Conservation (phyloP, 495 filamentous ascomycete species). For the Staphylotrichum longicolle region DNA sequence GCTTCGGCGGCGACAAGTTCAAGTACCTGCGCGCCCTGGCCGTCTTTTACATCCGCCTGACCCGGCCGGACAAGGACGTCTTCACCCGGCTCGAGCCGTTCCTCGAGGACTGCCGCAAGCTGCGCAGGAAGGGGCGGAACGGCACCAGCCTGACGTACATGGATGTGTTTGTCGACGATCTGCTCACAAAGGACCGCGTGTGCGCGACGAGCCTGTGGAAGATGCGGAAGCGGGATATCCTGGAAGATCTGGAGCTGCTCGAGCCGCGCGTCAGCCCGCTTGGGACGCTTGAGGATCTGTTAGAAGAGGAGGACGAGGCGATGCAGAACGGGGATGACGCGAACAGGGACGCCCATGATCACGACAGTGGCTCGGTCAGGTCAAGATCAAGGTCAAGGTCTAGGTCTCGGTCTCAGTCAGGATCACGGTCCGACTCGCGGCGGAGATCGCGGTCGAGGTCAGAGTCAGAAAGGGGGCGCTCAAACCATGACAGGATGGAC, state of each 20-base stretch:
- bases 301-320: slow-evolving; percentile 59
- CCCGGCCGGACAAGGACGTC: slow-evolving; percentile 76
- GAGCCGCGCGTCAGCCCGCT: slow-evolving; percentile 84
- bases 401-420: slow-evolving; percentile 19
- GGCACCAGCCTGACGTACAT: slow-evolving; percentile 74
- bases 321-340: slow-evolving; percentile 37
- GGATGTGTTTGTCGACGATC: slow-evolving; percentile 91
- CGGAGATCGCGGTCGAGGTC: slow-evolving; percentile 25
- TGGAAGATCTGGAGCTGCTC: slow-evolving; percentile 88
- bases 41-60: slow-evolving; percentile 89
- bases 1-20: slow-evolving; percentile 69
- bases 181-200: slow-evolving; percentile 84
- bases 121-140: slow-evolving; percentile 69
- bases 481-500: slow-evolving; percentile 37
- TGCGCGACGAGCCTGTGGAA: slow-evolving; percentile 93
- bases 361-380: slow-evolving; percentile 23
- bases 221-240: slow-evolving; percentile 71
- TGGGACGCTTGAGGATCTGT: slow-evolving; percentile 79
- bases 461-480: slow-evolving; percentile 24
- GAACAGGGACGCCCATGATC: slow-evolving; percentile 25
- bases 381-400: slow-evolving; percentile 23
- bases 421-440: slow-evolving; percentile 10
- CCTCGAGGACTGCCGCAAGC: slow-evolving; percentile 77
- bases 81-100: slow-evolving; percentile 79
- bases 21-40: slow-evolving; percentile 89